phyloP scores from a whole-genome alignment of 2,329 filamentous ascomycete species.

The Talaromyces funiculosus region DNA sequence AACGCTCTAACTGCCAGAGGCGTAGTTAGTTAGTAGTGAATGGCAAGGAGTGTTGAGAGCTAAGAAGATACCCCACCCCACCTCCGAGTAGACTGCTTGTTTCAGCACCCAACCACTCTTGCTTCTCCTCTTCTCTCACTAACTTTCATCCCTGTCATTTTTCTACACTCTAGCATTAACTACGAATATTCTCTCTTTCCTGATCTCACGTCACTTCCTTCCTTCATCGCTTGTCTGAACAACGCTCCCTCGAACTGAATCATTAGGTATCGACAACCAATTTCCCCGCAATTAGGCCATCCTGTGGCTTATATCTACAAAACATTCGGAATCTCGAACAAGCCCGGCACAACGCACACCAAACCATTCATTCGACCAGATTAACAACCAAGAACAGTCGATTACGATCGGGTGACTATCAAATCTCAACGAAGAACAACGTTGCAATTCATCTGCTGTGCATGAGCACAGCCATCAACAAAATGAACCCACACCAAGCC shows the following conservation, averaged over 20 bases:
- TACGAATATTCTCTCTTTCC: not conserved
- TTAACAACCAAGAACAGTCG: not conserved
- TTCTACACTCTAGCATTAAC: not conserved
- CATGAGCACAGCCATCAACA: not conserved
- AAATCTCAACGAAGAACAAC: not conserved
- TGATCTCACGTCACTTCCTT: not conserved
- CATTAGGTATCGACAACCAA: not conserved
- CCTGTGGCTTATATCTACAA: not conserved
- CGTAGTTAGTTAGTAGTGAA: not conserved
- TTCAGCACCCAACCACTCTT: not conserved
- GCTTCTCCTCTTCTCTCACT: not conserved
- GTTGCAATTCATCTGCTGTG: not conserved
- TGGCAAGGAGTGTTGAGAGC: not conserved
- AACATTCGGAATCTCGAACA: not conserved
- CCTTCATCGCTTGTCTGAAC: not conserved
- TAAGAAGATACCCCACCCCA: not conserved
- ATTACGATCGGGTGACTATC: not conserved
- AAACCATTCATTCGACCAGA: not conserved
- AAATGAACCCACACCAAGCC: constrained; percentile 94
- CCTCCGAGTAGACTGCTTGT: not conserved
- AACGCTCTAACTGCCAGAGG: not conserved
- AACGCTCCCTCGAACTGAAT: not conserved
- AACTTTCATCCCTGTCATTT: not conserved
- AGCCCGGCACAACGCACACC: not conserved
- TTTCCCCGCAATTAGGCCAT: not conserved